Evolutionary conservation across 371 early-diverging fungal genomes (phyloP).

Genomic region (Mucor piriformis): DNA sequence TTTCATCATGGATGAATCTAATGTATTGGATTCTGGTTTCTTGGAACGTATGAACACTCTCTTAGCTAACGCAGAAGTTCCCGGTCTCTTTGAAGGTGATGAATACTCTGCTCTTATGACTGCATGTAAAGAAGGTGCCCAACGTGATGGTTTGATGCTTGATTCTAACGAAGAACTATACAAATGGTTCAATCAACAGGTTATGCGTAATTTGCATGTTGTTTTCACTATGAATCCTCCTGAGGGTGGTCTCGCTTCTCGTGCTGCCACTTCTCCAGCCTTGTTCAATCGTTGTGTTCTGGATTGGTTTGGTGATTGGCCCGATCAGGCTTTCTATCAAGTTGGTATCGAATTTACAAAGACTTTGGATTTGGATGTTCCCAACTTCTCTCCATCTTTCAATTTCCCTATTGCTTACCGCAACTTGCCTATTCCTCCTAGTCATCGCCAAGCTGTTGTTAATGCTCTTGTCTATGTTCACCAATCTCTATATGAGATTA

Average conservation of each 20-base stretch:
- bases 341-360: conserved; percentile 96
- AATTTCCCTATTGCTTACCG: conserved; percentile 83
- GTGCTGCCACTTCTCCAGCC: conserved; percentile 98
- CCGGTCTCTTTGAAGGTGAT: conserved; percentile 98
- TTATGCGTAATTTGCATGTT: conserved; percentile 96
- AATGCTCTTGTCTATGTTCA: conserved; percentile 94
- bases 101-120: conserved; percentile 95
- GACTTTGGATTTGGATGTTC: conserved; percentile 85
- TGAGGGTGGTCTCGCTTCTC: conserved; percentile 88
- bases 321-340: conserved; percentile 96
- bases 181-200: conserved; percentile 97
- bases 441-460: conserved; percentile 85
- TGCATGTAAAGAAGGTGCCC: conserved; percentile 93
- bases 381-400: conserved; percentile 69
- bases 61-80: conserved; percentile 97
- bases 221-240: conserved; percentile 99
- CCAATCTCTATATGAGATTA: conserved; percentile 85
- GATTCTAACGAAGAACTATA: conserved; percentile 96
- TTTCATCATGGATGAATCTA: conserved; percentile 98
- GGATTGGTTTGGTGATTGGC: conserved; percentile 99
- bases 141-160: conserved; percentile 91
- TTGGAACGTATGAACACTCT: conserved; percentile 99
- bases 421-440: conserved; percentile 72
- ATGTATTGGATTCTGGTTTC: conserved; percentile 95
- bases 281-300: conserved; percentile 99